Evolutionary conservation across 2,329 filamentous ascomycete species (phyloP), one percentile per base, ranked within the genome.

Genomic region (Nemania diffusa): DNA sequence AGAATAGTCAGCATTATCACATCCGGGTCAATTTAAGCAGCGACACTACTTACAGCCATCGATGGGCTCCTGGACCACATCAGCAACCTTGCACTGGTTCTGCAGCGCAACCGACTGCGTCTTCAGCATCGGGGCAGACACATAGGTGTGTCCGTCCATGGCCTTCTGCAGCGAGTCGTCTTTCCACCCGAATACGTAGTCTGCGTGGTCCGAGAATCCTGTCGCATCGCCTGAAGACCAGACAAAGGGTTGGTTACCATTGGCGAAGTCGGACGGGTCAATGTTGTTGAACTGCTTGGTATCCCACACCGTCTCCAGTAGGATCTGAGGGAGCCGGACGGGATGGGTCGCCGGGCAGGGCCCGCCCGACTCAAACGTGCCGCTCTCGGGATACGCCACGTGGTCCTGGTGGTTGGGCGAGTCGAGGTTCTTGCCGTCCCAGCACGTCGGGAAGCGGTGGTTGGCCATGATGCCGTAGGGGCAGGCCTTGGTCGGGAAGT

Each of bases 161-260:
- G 78, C 79, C 67, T 71, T 77, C 70, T 83, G 81, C 17, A 83
- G 77, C 9, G 79, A 71, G 65, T 82, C 76, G 57, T 76, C 80
- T 71, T 82, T 79, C 81, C 81, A 82, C 15, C 81, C 80, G 64
- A 82, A 82, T 22, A 82, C 69, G 69, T 83, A 83, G 40, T 83
- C 81, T 8, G 80, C 81, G 57, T 82, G 81, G 58, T 74, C 77
- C 0, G 75, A 74, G 46, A 76, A 82, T 1, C 81, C 81, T 0
- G 77, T 81, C 2, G 66, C 34, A 55, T 79, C 78, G 26, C 78
- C 78, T 46, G 72, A 77, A 15, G 76, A 83, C 64, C 83, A 85
- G 55, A 80, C 79, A 57, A 79, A 84, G 5, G 74, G 74, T 64
- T 76, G 74, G 2, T 62, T 60, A 29, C 69, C 64, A 24, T 73